Base-by-base conservation (phyloP, 2,329 filamentous ascomycete species). In the Colletotrichum plurivorum region DNA sequence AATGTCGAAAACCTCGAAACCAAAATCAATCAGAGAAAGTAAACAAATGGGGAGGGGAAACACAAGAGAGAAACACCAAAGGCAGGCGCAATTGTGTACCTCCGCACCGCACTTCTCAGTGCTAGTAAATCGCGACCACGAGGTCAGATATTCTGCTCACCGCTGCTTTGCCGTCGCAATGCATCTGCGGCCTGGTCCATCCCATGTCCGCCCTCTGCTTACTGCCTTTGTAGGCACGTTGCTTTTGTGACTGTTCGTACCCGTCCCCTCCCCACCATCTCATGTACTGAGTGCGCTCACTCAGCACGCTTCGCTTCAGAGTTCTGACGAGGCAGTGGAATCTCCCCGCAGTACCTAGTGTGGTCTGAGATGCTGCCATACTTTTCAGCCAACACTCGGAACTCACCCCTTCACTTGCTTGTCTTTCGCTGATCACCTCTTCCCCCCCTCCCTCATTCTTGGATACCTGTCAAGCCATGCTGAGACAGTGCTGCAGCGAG, bases 101-200 rank as follows among this genome's bases (percentile, higher is more conserved):
- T 39, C n/a, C 45, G 4, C 10, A 45, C 10, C 45, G 53, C 53
- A 16, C 16, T 18, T 20, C 22, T 36, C 49, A 16, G 51, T 45
- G 57, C 13, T 46, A 16, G 46, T 16, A 56, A 22, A 13, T 13
- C 20, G 48, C 41, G 46, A 57, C 45, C 16, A 55, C 15, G 13
- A 54, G 45, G 67, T 63, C 57, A 58, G 57, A 70, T 57, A 25
- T 63, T 67, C 63, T 67, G 67, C 67, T 70, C 67, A 70, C 67
- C 67, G 67, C 67, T 67, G 67, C 63, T 70, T 70, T 70, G 57
- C 63, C 67, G 63, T 56, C 36, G 20, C 39, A 45, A 41, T 60
- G 49, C 43, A 31, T 65, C 53, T 55, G 25, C 66, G 41, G 49
- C 49, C 60, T 25, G 31, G 41, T 41, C 60, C 65, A 58, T 68